Base-by-base conservation (phyloP, 2,329 filamentous ascomycete species). In the Xylaria arbuscula region DNA sequence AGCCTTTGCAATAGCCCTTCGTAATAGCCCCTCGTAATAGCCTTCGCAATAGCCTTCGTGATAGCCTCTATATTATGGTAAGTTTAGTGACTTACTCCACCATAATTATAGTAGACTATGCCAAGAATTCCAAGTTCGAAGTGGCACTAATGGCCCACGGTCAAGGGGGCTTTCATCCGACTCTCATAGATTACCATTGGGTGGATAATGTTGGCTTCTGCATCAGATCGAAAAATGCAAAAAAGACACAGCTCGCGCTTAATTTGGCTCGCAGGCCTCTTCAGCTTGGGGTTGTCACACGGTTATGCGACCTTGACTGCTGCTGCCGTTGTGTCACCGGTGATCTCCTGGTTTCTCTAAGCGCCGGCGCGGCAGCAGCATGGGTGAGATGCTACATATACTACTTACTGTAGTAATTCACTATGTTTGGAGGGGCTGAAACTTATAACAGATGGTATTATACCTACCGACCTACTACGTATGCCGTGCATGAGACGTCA, bases 401-500 rank as follows among this genome's bases (percentile, higher is more conserved):
- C 15, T 22, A 11, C 19, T n/a, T 38, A 8, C 17, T 34, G n/a
- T 11, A 24, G 34, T 47, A 28, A 17, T 48, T n/a, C 15, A 15
- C 64, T 67, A 67, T 64, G 64, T 64, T 64, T 64, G 59, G 67
- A 61, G 22, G 13, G 32, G 63, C 62, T 62, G 48, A 56, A 32
- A 62, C 48, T 24, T 55, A 8, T 50, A 55, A 36, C 28, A 28
- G 28, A 28, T 28, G 28, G 28, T 28, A 28, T 28, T 28, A 28
- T 28, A 28, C 28, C 28, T 28, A 28, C 28, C 28, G 28, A 3
- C 2, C 28, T 28, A 28, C 28, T 28, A 28, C 24, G 17, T 36
- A 6, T 48, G 54, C 32, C 22, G 22, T 45, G 47, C 34, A 36
- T 36, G 2, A 15, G 19, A 24, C 38, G n/a, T 17, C 32, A 63